phyloP scores from a whole-genome alignment of 108 stramenopile species.

The Nannochloropsis gaditana region DNA sequence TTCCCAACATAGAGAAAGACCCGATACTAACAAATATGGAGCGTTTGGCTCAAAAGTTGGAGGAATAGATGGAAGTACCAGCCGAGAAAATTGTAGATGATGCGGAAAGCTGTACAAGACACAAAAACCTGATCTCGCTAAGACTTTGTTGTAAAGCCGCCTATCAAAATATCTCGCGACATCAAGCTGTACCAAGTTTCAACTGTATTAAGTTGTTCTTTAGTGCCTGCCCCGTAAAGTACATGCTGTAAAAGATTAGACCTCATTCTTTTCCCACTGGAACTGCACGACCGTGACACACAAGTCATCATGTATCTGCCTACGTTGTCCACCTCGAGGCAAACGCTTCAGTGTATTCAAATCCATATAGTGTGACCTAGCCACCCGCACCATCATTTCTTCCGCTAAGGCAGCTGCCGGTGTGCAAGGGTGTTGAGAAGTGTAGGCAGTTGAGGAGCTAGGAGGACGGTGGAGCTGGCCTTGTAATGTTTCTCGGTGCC shows the following conservation, averaged over 20 bases:
- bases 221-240: no score
- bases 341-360: slow-evolving; percentile 28
- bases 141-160: no score
- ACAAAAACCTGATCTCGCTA: no score
- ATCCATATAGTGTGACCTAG: slow-evolving; percentile 36
- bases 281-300: slow-evolving; percentile 43
- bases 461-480: background rate
- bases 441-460: background rate
- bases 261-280: background rate
- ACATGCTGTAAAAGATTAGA: no score
- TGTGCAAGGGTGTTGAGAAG: background rate
- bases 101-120: no score
- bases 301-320: slow-evolving; percentile 47
- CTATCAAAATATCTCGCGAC: no score
- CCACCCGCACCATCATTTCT: slow-evolving; percentile 37
- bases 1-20: background rate
- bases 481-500: background rate
- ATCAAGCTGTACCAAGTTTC: no score
- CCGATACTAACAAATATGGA: background rate
- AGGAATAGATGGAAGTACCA: background rate
- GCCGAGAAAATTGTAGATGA: no score
- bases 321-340: slow-evolving; percentile 35
- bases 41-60: background rate
- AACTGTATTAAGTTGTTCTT: no score
- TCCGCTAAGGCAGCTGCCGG: background rate